Percentiles rank a stretch among this genome's conserved stretches.
phyloP scores from a whole-genome alignment of 2,329 filamentous ascomycete species.

The Didymella arachidicola region DNA sequence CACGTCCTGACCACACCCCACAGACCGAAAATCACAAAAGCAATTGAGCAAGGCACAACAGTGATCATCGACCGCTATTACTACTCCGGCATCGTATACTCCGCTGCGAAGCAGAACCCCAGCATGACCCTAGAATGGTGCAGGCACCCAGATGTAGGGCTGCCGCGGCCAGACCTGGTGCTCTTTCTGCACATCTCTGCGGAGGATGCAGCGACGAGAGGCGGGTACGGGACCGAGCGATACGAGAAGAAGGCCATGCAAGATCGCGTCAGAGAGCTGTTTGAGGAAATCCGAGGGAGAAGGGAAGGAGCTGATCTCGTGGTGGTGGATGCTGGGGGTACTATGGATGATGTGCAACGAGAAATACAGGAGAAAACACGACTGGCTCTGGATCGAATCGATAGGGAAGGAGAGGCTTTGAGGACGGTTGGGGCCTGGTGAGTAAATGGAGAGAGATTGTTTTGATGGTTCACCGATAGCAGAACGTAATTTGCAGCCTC shows the following conservation, averaged over 20 bases:
- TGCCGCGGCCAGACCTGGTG: constrained; percentile 86
- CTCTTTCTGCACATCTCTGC: constrained; percentile 85
- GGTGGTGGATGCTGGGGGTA: constrained; percentile 62
- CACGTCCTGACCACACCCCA: background rate
- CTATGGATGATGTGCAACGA: constrained; percentile 60
- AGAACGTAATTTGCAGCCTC: too few species aligned
- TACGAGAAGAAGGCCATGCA: constrained; percentile 91
- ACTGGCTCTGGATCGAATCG: constrained; percentile 35
- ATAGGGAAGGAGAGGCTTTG: constrained; percentile 24
- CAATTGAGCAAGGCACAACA: constrained; percentile 71
- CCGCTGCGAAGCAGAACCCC: constrained; percentile 82
- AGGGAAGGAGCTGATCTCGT: constrained; percentile 62
- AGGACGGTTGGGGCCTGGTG: constrained; percentile 44
- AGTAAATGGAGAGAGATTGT: background rate
- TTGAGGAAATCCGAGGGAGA: constrained; percentile 62
- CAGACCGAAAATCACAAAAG: constrained; percentile 36
- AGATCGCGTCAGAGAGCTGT: constrained; percentile 76
- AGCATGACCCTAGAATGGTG: constrained; percentile 79
- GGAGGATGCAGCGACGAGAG: constrained; percentile 73
- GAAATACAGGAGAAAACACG: constrained; percentile 39
- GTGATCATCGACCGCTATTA: constrained; percentile 93
- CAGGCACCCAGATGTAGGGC: constrained; percentile 80
- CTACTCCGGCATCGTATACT: constrained; percentile 93
- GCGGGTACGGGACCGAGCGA: constrained; percentile 87
- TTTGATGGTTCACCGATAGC: too few species aligned